Conservation (phyloP, 371 early-diverging fungal species). For the Thermomucor indicae-seudaticae region DNA sequence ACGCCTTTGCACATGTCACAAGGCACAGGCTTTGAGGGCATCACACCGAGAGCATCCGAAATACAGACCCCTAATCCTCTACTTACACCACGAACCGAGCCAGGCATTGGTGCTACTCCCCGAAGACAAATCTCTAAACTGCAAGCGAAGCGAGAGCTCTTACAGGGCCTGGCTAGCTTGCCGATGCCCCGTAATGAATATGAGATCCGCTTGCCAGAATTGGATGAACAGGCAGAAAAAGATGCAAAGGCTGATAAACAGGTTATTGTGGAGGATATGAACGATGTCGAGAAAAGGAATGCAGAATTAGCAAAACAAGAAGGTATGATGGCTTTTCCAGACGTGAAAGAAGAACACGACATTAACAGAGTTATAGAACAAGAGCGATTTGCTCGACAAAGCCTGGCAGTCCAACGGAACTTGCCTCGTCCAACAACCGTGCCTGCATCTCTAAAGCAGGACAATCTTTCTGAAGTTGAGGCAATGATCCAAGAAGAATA, state of each 20-base stretch:
- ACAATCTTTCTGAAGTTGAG: slow-evolving; percentile 18
- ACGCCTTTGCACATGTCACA: slow-evolving; percentile 23
- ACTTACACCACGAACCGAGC: slow-evolving; percentile 51
- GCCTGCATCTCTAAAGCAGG: slow-evolving; percentile 15
- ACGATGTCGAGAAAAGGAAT: slow-evolving; percentile 59
- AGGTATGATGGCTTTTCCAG: slow-evolving; percentile 10
- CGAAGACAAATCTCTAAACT: slow-evolving; percentile 53
- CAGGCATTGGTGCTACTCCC: slow-evolving; percentile 40
- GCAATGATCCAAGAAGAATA: slow-evolving; percentile 65
- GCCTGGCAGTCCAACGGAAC: slow-evolving; percentile 68
- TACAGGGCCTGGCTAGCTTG: slow-evolving; percentile 59
- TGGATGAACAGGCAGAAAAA: slow-evolving; percentile 40
- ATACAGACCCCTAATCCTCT: slow-evolving; percentile 88
- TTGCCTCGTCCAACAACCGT: slow-evolving; percentile 74
- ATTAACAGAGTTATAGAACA: slow-evolving; percentile 22
- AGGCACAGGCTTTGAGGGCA: slow-evolving; percentile 66
- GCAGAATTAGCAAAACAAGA: slow-evolving; percentile 33
- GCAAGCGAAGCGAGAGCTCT: slow-evolving; percentile 44
- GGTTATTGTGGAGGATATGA: slow-evolving; percentile 59
- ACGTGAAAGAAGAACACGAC: neutral
- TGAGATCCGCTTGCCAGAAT: slow-evolving; percentile 84
- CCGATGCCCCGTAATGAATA: slow-evolving; percentile 94
- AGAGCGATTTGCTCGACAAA: slow-evolving; percentile 57
- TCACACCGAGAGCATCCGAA: slow-evolving; percentile 55
- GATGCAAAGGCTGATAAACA: slow-evolving; percentile 9